Percentiles rank a stretch among this genome's conserved stretches.
These are phyloP conservation scores for Kodamaea alishanica DNA, from an alignment of 1,139 yeast genomes.

Conservation along the genomic window DNA sequence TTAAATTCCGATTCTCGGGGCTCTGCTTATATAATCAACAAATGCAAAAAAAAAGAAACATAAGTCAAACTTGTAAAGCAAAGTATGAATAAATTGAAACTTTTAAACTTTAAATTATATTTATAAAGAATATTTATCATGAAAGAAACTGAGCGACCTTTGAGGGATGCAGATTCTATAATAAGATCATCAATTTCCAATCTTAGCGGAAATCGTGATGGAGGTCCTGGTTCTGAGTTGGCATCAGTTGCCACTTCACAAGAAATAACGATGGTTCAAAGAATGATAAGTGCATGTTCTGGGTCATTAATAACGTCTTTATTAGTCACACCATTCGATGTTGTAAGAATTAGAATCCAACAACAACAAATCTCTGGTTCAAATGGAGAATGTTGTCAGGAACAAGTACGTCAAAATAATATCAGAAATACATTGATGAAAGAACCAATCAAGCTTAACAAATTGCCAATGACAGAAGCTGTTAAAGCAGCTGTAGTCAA, in stretches of 20 bases:
- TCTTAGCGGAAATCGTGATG: too few relatives aligned
- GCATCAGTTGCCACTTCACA: slow-evolving; percentile 4
- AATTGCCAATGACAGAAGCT: slow-evolving; percentile 1
- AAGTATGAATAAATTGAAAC: too few relatives aligned
- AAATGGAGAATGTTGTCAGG: slow-evolving; percentile 28
- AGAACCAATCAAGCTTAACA: background rate
- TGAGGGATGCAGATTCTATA: too few relatives aligned
- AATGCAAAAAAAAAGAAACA: too few relatives aligned
- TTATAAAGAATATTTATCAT: too few relatives aligned
- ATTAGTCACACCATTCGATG: slow-evolving; percentile 91
- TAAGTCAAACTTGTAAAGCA: too few relatives aligned
- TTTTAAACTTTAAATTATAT: too few relatives aligned
- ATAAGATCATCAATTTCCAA: too few relatives aligned
- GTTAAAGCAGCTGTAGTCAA: slow-evolving; percentile 6
- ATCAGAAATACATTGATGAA: slow-evolving; percentile 12
- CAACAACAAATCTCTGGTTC: slow-evolving; percentile 69
- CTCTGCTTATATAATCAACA: too few relatives aligned
- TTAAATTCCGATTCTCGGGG: too few relatives aligned
- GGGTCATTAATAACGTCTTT: slow-evolving; percentile 88
- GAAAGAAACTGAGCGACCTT: too few relatives aligned
- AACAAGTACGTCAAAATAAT: slow-evolving; percentile 7
- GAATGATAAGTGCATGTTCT: slow-evolving; percentile 86
- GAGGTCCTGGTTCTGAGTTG: too few relatives aligned
- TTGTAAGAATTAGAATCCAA: slow-evolving; percentile 83
- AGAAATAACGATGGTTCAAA: slow-evolving; percentile 50